Evolutionary conservation across 176 grass and related monocot genomes (phyloP).

Genomic region (Chloris gayana): DNA sequence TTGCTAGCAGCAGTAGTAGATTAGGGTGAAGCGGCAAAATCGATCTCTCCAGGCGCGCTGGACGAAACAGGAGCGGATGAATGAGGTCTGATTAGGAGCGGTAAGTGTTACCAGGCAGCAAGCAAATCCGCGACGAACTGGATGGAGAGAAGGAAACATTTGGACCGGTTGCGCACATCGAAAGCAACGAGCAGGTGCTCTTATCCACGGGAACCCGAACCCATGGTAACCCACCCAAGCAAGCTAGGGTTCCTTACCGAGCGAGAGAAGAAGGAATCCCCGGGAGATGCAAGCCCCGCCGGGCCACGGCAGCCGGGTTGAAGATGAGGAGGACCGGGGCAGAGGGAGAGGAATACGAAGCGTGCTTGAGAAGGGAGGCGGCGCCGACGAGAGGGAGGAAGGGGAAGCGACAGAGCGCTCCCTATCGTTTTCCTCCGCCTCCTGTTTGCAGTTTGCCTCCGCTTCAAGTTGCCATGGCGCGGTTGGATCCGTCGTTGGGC

Average conservation of each 20-base stretch:
- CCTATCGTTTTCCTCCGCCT: too few relatives aligned
- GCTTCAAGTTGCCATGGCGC: background rate
- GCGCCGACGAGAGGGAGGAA: background rate
- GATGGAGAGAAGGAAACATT: background rate
- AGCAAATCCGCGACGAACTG: background rate
- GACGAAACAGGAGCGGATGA: background rate
- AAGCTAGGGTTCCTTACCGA: slow-evolving; percentile 27
- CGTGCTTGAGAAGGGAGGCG: background rate
- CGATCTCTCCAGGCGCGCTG: background rate
- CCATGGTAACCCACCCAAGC: background rate
- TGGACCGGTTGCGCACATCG: background rate
- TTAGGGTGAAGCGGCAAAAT: background rate
- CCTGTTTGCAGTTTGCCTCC: too few relatives aligned
- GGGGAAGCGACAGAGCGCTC: too few relatives aligned
- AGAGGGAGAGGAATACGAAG: background rate
- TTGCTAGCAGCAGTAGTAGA: background rate
- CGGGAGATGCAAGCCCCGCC: background rate
- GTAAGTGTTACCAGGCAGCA: background rate
- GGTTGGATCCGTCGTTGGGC: background rate
- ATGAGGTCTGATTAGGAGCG: background rate
- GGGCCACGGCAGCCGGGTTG: slow-evolving; percentile 13
- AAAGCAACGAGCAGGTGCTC: background rate
- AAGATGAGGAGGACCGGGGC: too few relatives aligned
- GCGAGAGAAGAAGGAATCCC: background rate
- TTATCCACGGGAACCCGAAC: background rate